A percentile compares a stretch with the other conserved stretches of the same genome.
Conservation (phyloP, 768 basidiomycete species). For the Pleurotus salmoneostramineus region DNA sequence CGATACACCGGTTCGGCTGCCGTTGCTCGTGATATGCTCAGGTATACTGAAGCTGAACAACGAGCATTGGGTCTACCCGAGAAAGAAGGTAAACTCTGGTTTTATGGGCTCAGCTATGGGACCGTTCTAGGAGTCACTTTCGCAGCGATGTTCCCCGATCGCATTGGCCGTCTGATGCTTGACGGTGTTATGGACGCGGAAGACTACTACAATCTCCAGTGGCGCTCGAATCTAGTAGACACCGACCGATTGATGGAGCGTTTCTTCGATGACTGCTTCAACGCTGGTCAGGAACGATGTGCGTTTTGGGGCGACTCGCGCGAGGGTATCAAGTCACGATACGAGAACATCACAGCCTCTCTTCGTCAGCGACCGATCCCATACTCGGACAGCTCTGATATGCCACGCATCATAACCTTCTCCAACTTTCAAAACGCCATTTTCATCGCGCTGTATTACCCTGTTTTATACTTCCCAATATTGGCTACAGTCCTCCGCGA, state of each 20-base stretch:
- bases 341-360: constrained; percentile 10
- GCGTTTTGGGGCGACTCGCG: constrained; percentile 17
- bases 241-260: constrained; percentile 16
- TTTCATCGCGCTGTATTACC: constrained; percentile 17
- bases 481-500: constrained; percentile 17
- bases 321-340: constrained; percentile 9
- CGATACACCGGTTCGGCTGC: background rate
- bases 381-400: constrained; percentile 4
- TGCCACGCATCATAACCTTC: constrained; percentile 19
- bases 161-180: constrained; percentile 25
- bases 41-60: background rate
- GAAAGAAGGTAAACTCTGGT: background rate
- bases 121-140: constrained; percentile 25
- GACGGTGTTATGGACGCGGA: constrained; percentile 28
- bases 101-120: constrained; percentile 19
- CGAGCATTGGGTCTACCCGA: background rate
- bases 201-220: constrained; percentile 15
- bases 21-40: background rate
- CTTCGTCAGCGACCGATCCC: constrained; percentile 15
- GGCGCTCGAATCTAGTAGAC: constrained; percentile 14
- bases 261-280: constrained; percentile 17
- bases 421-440: constrained; percentile 14
- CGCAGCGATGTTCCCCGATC: constrained; percentile 31
- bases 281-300: constrained; percentile 16
- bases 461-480: constrained; percentile 12